Conservation (phyloP, 2,329 filamentous ascomycete genomes). For the Harringtonia lauricola region DNA sequence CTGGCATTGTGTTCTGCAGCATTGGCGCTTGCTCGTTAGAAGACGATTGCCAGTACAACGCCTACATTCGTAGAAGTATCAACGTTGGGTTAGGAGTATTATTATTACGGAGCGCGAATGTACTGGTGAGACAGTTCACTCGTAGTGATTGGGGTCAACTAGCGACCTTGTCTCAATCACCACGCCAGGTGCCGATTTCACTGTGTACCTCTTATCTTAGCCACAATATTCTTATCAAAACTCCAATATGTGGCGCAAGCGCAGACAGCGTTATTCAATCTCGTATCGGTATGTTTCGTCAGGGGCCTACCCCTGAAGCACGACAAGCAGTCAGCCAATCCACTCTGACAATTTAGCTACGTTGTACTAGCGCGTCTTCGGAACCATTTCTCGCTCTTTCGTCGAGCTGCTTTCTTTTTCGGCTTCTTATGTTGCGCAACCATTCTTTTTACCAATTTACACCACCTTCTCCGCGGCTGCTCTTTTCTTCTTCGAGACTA, state of each 20-base stretch:
- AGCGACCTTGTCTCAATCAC: too few relatives aligned
- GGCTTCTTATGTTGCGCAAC: constrained; percentile 3
- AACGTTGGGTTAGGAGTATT: too few relatives aligned
- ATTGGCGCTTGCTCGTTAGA: too few relatives aligned
- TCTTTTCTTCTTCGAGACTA: neutral
- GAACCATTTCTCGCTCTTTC: constrained; percentile 1
- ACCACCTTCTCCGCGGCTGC: neutral
- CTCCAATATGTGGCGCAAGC: neutral
- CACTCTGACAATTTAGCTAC: constrained; percentile 9
- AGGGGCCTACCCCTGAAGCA: constrained; percentile 4
- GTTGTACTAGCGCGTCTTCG: neutral
- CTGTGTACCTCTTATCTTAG: too few relatives aligned
- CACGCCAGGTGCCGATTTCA: too few relatives aligned
- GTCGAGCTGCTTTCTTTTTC: constrained; percentile 6
- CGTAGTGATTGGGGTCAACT: too few relatives aligned
- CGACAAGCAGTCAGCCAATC: constrained; percentile 3
- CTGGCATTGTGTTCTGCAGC: neutral
- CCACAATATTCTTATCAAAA: too few relatives aligned
- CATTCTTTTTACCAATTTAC: constrained; percentile 3
- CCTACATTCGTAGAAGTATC: too few relatives aligned
- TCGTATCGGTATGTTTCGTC: neutral
- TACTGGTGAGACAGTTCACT: too few relatives aligned
- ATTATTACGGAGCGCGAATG: too few relatives aligned
- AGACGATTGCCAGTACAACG: too few relatives aligned
- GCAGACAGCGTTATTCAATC: too few relatives aligned